A percentile compares a stretch with the other conserved stretches of the same genome.
Conservation (phyloP, 306 rosid species). For the Hippophae rhamnoides region DNA sequence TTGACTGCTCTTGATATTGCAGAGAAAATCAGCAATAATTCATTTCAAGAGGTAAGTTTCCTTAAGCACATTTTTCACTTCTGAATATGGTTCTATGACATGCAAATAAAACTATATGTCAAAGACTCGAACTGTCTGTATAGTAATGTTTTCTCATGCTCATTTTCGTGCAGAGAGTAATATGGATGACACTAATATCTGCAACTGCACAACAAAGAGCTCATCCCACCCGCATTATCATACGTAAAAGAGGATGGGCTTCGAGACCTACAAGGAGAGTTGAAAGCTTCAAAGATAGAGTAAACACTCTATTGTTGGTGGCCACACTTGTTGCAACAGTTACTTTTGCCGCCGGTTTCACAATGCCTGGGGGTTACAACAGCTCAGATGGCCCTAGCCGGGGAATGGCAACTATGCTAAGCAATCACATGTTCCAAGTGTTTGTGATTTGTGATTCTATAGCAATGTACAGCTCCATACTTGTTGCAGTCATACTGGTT, state of each 20-base stretch:
- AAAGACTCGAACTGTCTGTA: not conserved
- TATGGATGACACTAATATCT: not conserved
- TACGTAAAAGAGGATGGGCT: no score
- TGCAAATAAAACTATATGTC: not conserved
- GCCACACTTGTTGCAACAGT: conserved; percentile 22
- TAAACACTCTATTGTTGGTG: conserved; percentile 17
- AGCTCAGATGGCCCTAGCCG: not conserved
- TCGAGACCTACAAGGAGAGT: not conserved
- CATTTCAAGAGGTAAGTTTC: not conserved
- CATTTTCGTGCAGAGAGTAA: not conserved
- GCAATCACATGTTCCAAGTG: conserved; percentile 1
- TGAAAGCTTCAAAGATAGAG: not conserved
- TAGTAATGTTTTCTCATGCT: not conserved
- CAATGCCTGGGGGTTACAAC: conserved; percentile 1
- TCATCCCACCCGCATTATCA: not conserved
- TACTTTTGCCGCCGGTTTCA: conserved; percentile 29
- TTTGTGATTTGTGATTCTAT: conserved; percentile 21
- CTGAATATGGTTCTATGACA: not conserved
- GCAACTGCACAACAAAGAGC: not conserved
- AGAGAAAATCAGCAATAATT: not conserved
- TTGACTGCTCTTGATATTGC: not conserved
- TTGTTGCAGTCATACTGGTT: conserved; percentile 18
- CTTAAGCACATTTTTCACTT: no score
- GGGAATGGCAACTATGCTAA: conserved; percentile 9
- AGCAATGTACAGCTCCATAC: conserved; percentile 20